Base-by-base conservation (phyloP, 192 early-diverging fungal genomes). In the Gigaspora rosea region DNA sequence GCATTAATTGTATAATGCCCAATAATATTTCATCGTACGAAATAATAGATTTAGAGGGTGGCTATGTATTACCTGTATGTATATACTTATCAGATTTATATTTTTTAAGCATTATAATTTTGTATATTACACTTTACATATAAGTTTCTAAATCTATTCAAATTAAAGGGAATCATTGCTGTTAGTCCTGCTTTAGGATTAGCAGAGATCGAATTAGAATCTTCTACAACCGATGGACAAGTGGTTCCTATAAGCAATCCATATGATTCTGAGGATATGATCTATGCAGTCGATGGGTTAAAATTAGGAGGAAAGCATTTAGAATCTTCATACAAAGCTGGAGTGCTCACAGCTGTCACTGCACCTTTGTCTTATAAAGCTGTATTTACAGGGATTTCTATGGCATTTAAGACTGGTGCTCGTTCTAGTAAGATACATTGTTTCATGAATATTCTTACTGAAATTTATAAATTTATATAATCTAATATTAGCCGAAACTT, bases 321-420 rank as follows among this genome's bases (percentile, higher is more conserved):
- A 67, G 80, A 88, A 61, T 85, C 82, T 49, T 87, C 89, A 8
- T 88, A 85, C 75, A 87, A 85, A 71, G 86, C 81, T 18, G 92
- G 92, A 65, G 80, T 95, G 7, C 77, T 90, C 33, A 82, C 82
- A 16, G 84, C 82, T 49, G 84, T 94, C 63, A 88, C 90, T 59
- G 76, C 86, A 11, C 90, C 90, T 20, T 48, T 78, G 20, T 84
- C 89, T 3, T 0, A 0, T 33, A 32, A 71, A 32, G 85, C 85
- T 7, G 76, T 91, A 15, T 76, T 92, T n/a, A 77, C 79, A 33
- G 94, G 92, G 27, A 69, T 90, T 51, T 88, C 87, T 74, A 87
- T 85, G 78, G 90, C 89, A 12, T 95, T 94, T 83, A 81, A 87
- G 33, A 90, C 88, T 33, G 91, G 88, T 59, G 87, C 87, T 20